Evolutionary conservation across 352 stramenopile genomes (phyloP).

Genomic region (Phytophthora palmivora): DNA sequence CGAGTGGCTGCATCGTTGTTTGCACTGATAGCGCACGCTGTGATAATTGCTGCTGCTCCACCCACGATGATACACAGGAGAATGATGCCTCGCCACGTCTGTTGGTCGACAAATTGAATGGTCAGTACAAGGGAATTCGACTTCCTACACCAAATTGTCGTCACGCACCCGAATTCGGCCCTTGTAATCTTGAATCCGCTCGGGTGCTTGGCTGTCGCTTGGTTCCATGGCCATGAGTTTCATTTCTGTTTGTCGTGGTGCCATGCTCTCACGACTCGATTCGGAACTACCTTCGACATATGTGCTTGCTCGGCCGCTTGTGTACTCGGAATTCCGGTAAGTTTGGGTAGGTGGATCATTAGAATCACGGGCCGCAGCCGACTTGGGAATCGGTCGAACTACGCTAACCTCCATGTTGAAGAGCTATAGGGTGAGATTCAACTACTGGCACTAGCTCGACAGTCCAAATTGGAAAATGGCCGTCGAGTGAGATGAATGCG

Average conservation of each 20-base stretch:
- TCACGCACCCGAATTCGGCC: constrained; percentile 57
- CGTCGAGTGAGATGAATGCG: not conserved
- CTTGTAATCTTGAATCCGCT: constrained; percentile 68
- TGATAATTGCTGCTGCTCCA: constrained; percentile 53
- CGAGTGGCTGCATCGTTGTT: constrained; percentile 25
- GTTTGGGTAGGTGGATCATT: constrained; percentile 8
- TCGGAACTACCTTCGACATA: constrained; percentile 33
- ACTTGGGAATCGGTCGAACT: constrained; percentile 29
- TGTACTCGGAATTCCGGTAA: constrained; percentile 36
- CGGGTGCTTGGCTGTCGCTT: constrained; percentile 29
- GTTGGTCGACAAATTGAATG: constrained; percentile 1
- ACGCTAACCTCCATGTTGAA: constrained; percentile 35
- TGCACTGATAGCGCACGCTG: constrained; percentile 37
- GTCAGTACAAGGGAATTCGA: constrained; percentile 1
- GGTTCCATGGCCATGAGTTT: constrained; percentile 64
- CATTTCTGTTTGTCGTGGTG: constrained; percentile 54
- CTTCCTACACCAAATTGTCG: not conserved
- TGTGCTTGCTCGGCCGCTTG: constrained; percentile 22
- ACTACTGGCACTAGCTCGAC: constrained; percentile 15
- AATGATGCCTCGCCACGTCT: constrained; percentile 65
- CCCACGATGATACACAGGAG: constrained; percentile 53
- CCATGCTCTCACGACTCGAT: constrained; percentile 19
- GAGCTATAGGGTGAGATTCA: not conserved
- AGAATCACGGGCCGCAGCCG: not conserved
- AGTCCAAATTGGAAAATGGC: constrained; percentile 37